A percentile compares a stretch with the other conserved stretches of the same genome.
phyloP scores from a whole-genome alignment of 306 rosid species.

The Pueraria montana region DNA sequence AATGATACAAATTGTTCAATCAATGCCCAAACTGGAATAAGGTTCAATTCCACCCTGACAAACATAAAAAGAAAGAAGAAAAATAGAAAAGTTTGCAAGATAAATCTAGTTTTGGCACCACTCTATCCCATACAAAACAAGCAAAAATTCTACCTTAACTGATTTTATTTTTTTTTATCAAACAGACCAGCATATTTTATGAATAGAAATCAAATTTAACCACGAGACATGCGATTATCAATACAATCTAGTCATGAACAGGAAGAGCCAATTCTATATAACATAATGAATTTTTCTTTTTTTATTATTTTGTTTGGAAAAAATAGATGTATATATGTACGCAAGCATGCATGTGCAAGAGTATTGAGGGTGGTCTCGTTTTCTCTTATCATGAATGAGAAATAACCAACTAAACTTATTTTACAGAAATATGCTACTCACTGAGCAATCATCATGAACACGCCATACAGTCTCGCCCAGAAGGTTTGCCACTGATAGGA shows the following conservation, averaged over 20 bases:
- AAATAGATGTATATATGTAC: not conserved
- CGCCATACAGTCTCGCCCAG: conserved; percentile 99
- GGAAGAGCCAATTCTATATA: not conserved
- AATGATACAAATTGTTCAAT: conserved; percentile 61
- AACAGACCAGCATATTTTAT: too few species aligned
- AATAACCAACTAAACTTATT: conserved; percentile 31
- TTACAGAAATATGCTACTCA: conserved; percentile 84
- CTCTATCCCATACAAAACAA: conserved; percentile 14
- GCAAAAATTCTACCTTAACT: not conserved
- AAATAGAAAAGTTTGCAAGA: conserved; percentile 39
- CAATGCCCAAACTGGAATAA: conserved; percentile 71
- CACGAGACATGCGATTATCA: conserved; percentile 27
- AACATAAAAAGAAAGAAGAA: not conserved
- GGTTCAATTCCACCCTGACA: conserved; percentile 71
- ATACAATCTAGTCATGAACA: conserved; percentile 16
- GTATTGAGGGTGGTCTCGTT: conserved; percentile 27
- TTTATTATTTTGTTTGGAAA: conserved; percentile 14
- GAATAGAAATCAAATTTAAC: not conserved
- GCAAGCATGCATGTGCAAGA: not conserved
- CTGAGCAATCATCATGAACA: conserved; percentile 98
- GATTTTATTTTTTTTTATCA: too few species aligned
- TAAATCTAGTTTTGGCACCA: conserved; percentile 42
- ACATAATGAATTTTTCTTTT: not conserved
- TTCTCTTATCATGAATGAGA: conserved; percentile 36
- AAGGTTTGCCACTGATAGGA: conserved; percentile 95